These are phyloP conservation scores for Sabuloglossum arenarium DNA, from an alignment of 495 filamentous ascomycete genomes.

Conservation along the genomic window DNA sequence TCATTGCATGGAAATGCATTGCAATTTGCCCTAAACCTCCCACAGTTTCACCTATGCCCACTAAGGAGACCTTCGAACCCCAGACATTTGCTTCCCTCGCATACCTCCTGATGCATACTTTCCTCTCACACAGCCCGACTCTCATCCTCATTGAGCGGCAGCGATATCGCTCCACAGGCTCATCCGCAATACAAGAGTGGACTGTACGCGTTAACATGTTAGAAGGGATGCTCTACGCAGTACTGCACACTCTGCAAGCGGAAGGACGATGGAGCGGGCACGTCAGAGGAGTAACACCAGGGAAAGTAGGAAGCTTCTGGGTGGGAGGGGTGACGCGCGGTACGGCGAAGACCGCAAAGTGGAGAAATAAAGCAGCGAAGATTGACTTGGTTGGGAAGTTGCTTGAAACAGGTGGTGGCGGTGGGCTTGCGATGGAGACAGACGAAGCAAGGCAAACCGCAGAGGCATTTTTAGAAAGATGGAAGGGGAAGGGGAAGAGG, in stretches of 20 bases:
- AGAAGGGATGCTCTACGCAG: conserved; percentile 70
- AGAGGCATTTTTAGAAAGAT: conserved; percentile 4
- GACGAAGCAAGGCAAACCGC: conserved; percentile 2
- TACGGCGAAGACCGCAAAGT: conserved; percentile 13
- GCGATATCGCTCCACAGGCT: conserved; percentile 53
- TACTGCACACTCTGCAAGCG: conserved; percentile 34
- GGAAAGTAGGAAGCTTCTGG: conserved; percentile 5
- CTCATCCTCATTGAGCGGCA: conserved; percentile 80
- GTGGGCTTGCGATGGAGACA: conserved; percentile 13
- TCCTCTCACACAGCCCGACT: conserved; percentile 34
- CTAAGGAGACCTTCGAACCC: conserved; percentile 31
- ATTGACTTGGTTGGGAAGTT: conserved; percentile 39
- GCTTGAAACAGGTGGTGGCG: conserved; percentile 16
- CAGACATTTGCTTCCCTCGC: conserved; percentile 36
- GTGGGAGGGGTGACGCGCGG: conserved; percentile 2
- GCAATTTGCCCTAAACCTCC: conserved; percentile 14
- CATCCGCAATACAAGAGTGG: conserved; percentile 58
- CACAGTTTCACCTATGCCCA: conserved; percentile 15
- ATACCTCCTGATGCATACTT: conserved; percentile 32
- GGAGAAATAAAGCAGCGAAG: conserved; percentile 27
- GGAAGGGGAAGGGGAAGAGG: conserved; percentile 2
- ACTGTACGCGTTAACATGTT: conserved; percentile 77
- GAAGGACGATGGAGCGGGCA: conserved; percentile 18
- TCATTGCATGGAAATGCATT: conserved; percentile 18
- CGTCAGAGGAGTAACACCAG: conserved; percentile 4